These are phyloP conservation scores for Phaeosphaeria sp. DNA, from an alignment of 2,329 filamentous ascomycete genomes.

Conservation along the genomic window DNA sequence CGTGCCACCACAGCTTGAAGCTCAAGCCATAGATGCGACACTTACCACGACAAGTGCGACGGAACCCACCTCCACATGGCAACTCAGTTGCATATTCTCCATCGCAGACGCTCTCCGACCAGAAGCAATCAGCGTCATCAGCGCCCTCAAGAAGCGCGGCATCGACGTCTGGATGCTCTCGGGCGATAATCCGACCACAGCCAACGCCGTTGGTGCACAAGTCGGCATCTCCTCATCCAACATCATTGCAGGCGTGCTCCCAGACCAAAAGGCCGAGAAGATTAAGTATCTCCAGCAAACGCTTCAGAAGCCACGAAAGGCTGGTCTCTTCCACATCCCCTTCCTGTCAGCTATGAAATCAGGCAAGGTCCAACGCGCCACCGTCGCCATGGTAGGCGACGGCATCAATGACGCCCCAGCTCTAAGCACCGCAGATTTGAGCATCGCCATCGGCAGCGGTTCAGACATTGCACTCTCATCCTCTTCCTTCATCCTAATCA, in stretches of 20 bases:
- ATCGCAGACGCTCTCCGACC: slow-evolving; percentile 82
- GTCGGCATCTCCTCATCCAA: slow-evolving; percentile 76
- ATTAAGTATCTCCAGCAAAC: slow-evolving; percentile 59
- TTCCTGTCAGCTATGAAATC: slow-evolving; percentile 7
- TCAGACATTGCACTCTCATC: slow-evolving; percentile 84
- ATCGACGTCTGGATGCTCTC: slow-evolving; percentile 91
- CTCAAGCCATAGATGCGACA: too few relatives aligned
- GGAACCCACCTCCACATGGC: slow-evolving; percentile 29
- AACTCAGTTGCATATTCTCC: slow-evolving; percentile 70
- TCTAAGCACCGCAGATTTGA: slow-evolving; percentile 79
- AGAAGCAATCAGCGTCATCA: slow-evolving; percentile 71
- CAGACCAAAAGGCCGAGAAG: slow-evolving; percentile 79
- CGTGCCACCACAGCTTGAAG: slow-evolving; percentile 5
- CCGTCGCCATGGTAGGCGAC: slow-evolving; percentile 85
- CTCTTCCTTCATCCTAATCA: slow-evolving; percentile 80
- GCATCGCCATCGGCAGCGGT: slow-evolving; percentile 80
- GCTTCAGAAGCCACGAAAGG: slow-evolving; percentile 29
- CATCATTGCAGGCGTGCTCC: slow-evolving; percentile 86
- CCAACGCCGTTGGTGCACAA: slow-evolving; percentile 75
- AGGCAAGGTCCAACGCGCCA: slow-evolving; percentile 48
- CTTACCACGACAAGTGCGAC: slow-evolving; percentile 3
- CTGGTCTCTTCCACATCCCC: slow-evolving; percentile 26
- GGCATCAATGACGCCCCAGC: slow-evolving; percentile 88
- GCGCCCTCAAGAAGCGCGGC: slow-evolving; percentile 67
- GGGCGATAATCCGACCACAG: slow-evolving; percentile 87